Evolutionary conservation across 345 rosid species (phyloP).

Genomic region (Citropsis articulata): DNA sequence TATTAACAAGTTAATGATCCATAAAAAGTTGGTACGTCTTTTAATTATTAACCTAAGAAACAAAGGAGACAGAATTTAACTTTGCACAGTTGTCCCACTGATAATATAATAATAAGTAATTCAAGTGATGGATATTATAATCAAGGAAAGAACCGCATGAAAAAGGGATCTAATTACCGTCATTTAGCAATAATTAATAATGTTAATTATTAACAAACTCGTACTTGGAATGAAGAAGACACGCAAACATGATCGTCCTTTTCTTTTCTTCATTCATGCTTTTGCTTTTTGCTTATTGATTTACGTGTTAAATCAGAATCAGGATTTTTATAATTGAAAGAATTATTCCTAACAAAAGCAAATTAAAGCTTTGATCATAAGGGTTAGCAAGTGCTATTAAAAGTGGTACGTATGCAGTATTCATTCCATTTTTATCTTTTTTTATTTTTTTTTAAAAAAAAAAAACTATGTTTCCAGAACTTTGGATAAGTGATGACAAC

Average conservation of each 20-base stretch:
- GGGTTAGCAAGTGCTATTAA: neutral
- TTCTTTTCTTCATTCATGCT: neutral
- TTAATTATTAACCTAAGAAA: neutral
- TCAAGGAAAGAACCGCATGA: neutral
- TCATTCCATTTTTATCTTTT: neutral
- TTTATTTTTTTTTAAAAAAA: no score
- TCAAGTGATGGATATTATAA: neutral
- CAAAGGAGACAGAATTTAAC: conserved; percentile 25
- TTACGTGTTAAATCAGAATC: conserved; percentile 17
- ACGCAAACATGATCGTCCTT: neutral
- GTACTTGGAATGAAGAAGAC: conserved; percentile 6
- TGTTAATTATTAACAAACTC: neutral
- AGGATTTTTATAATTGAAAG: neutral
- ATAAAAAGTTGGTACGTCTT: conserved; percentile 11
- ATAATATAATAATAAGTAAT: neutral
- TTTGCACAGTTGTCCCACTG: conserved; percentile 15
- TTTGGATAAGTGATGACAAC: no score
- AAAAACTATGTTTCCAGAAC: no score
- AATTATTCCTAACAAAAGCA: conserved; percentile 2
- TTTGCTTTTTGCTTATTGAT: neutral
- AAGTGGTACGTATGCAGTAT: neutral
- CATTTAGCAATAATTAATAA: conserved; percentile 5
- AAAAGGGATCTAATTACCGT: neutral
- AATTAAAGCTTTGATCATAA: neutral
- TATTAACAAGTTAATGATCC: conserved; percentile 34